A percentile compares a stretch with the other conserved stretches of the same genome.
Evolutionary conservation across 805 yeast species (phyloP).

Genomic region (Sungouiozyma ichnusensis): DNA sequence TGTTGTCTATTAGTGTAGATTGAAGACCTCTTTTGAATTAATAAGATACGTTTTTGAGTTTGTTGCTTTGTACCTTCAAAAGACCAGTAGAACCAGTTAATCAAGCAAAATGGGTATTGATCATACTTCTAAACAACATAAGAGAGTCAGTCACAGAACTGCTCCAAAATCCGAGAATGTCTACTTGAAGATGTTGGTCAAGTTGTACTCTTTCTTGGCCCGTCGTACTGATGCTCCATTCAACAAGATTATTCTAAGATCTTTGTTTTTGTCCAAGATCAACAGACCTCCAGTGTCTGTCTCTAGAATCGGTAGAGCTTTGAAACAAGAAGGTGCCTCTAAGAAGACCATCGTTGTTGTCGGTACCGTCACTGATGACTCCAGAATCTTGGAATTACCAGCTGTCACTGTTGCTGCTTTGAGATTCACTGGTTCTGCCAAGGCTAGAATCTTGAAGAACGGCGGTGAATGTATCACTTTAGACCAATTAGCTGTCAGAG

Average conservation of each 20-base stretch:
- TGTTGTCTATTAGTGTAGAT: neutral
- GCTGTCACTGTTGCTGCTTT: slow-evolving; percentile 97
- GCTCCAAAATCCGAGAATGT: slow-evolving; percentile 99
- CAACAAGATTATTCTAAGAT: slow-evolving; percentile 93
- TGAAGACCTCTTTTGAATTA: neutral
- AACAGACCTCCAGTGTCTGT: slow-evolving; percentile 99
- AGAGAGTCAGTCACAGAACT: slow-evolving; percentile 89
- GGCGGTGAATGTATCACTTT: slow-evolving; percentile 99
- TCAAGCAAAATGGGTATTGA: slow-evolving; percentile 80
- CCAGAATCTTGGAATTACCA: slow-evolving; percentile 89
- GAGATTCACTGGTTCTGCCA: slow-evolving; percentile 98
- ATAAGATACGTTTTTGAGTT: neutral
- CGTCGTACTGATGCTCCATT: slow-evolving; percentile 99
- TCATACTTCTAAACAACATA: slow-evolving; percentile 93
- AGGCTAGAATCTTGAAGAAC: slow-evolving; percentile 91
- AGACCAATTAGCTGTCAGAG: slow-evolving; percentile 97
- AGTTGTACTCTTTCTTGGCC: slow-evolving; percentile 97
- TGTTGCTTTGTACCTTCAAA: no score
- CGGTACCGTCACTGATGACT: slow-evolving; percentile 98
- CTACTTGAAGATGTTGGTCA: slow-evolving; percentile 95
- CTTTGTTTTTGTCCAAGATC: slow-evolving; percentile 93
- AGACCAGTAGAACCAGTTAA: neutral
- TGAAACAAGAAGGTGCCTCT: slow-evolving; percentile 73
- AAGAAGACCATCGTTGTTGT: slow-evolving; percentile 94
- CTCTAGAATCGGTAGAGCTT: slow-evolving; percentile 79